Evolutionary conservation across 495 filamentous ascomycete genomes (phyloP).

Genomic region (Penicillium samsonianum): DNA sequence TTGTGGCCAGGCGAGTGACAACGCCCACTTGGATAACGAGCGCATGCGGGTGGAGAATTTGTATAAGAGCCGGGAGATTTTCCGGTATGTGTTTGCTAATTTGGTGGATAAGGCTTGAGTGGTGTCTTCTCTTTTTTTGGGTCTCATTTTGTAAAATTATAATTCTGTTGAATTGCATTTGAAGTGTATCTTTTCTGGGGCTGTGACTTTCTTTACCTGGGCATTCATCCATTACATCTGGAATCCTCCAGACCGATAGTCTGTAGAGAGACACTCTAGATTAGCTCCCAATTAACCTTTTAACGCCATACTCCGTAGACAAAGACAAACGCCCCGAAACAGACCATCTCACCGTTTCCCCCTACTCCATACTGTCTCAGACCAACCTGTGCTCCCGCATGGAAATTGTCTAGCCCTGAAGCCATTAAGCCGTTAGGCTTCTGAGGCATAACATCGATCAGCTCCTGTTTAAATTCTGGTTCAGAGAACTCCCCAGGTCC

Average conservation of each 20-base stretch:
- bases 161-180: neutral
- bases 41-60: conserved; percentile 82
- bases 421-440: neutral
- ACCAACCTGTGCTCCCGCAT: too few species aligned
- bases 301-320: too few species aligned
- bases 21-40: conserved; percentile 94
- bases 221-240: neutral
- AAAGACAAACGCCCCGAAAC: too few species aligned
- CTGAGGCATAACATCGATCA: too few species aligned
- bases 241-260: neutral
- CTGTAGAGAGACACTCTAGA: neutral
- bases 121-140: neutral
- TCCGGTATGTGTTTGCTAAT: conserved; percentile 77
- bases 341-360: neutral
- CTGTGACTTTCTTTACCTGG: neutral
- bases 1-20: conserved; percentile 92
- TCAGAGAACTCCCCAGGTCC: too few species aligned
- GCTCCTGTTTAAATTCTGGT: too few species aligned
- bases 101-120: conserved; percentile 53
- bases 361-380: neutral
- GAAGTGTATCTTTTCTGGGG: neutral
- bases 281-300: neutral
- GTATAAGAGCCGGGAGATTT: conserved; percentile 89
- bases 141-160: conserved; percentile 14
- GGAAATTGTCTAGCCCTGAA: too few species aligned